These are phyloP conservation scores for Colletotrichum sansevieriae DNA, from an alignment of 2,329 filamentous ascomycete species.

Conservation along the genomic window DNA sequence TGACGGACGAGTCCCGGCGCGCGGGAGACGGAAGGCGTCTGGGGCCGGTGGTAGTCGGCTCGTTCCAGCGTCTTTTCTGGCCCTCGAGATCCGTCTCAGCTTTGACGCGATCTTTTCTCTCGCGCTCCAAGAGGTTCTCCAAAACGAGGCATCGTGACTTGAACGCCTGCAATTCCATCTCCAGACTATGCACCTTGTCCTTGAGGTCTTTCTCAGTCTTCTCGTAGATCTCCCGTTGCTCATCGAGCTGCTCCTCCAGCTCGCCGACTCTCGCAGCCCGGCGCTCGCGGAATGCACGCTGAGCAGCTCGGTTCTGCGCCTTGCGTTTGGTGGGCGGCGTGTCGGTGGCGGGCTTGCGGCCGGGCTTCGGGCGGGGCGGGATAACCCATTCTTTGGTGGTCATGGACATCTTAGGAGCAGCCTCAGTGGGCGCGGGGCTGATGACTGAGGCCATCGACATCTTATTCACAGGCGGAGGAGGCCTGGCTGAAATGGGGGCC, in stretches of 20 bases:
- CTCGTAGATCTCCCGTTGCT: conserved; percentile 69
- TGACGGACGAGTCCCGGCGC: conserved; percentile 29
- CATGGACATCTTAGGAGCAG: conserved; percentile 66
- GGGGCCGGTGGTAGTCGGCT: conserved; percentile 35
- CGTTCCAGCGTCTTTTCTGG: conserved; percentile 41
- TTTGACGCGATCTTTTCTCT: conserved; percentile 63
- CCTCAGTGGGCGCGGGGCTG: conserved; percentile 56
- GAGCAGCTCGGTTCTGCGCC: conserved; percentile 92
- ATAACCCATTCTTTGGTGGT: conserved; percentile 90
- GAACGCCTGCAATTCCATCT: conserved; percentile 76
- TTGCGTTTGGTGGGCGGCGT: conserved; percentile 94
- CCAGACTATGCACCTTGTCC: conserved; percentile 70
- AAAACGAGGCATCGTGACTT: conserved; percentile 71
- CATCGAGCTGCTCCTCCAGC: conserved; percentile 75
- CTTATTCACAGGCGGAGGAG: conserved; percentile 52
- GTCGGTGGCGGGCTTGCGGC: conserved; percentile 92
- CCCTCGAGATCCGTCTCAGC: conserved; percentile 57
- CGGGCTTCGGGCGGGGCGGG: conserved; percentile 87
- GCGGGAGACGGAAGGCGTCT: conserved; percentile 44
- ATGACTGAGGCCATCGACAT: conserved; percentile 64
- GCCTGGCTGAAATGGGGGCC: conserved; percentile 49
- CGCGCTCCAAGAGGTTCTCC: conserved; percentile 73
- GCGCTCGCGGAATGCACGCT: conserved; percentile 90
- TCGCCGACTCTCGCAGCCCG: conserved; percentile 87
- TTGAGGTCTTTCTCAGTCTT: conserved; percentile 69